Evolutionary conservation across 495 filamentous ascomycete species (phyloP).

Genomic region (Aspergillus asperescens): DNA sequence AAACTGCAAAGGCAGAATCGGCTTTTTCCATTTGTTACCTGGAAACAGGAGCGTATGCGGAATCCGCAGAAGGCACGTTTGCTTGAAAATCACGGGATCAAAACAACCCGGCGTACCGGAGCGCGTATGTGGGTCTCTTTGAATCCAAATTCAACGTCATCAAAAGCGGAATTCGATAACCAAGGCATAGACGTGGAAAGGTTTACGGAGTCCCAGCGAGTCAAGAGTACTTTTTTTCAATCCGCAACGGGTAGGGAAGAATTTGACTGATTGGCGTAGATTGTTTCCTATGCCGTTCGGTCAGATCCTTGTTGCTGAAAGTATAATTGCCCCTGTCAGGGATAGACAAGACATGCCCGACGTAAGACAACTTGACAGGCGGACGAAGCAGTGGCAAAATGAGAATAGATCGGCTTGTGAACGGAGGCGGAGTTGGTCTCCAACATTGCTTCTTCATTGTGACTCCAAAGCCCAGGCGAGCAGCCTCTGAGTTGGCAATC

Average conservation of each 20-base stretch:
- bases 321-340: conserved; percentile 26
- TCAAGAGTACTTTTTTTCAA: conserved; percentile 7
- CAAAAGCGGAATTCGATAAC: conserved; percentile 2
- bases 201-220: not conserved
- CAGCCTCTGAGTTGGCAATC: conserved; percentile 37
- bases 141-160: conserved; percentile 46
- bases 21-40: conserved; percentile 37
- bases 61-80: conserved; percentile 37
- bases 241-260: conserved; percentile 12
- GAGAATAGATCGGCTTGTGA: conserved; percentile 24
- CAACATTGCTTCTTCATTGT: conserved; percentile 21
- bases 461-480: conserved; percentile 23
- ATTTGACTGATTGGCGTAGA: conserved; percentile 25
- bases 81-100: conserved; percentile 43
- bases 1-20: conserved; percentile 22
- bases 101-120: conserved; percentile 37
- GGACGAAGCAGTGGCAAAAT: conserved; percentile 30
- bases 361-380: conserved; percentile 29
- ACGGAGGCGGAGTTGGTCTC: conserved; percentile 13
- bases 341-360: conserved; percentile 18
- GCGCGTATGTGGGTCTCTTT: conserved; percentile 36
- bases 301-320: conserved; percentile 32
- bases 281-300: conserved; percentile 17
- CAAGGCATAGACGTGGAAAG: not conserved
- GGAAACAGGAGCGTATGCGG: conserved; percentile 26